These are phyloP conservation scores for Blastobotrys terrestris DNA, from an alignment of 805 yeast genomes.

Conservation along the genomic window DNA sequence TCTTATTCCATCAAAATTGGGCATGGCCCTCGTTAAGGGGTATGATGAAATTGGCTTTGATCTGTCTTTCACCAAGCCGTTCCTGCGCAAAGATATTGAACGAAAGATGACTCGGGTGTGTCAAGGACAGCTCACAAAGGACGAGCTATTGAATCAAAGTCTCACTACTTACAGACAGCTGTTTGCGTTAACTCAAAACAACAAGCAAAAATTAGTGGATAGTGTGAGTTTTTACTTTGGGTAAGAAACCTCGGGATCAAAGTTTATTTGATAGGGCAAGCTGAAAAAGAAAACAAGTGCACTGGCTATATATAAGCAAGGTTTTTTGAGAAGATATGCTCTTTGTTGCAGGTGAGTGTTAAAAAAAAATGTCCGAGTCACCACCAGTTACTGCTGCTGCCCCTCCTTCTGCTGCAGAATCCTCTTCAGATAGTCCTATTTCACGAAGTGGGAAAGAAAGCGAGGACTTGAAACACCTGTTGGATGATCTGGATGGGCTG, in stretches of 20 bases:
- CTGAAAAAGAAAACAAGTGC: too few species aligned
- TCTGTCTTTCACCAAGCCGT: conserved; percentile 79
- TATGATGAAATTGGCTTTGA: conserved; percentile 76
- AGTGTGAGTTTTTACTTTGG: too few species aligned
- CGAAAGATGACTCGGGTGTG: conserved; percentile 59
- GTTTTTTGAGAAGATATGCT: too few species aligned
- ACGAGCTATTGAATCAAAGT: conserved; percentile 50
- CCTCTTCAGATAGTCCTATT: too few species aligned
- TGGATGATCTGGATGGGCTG: conserved; percentile 1
- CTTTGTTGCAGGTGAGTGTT: too few species aligned
- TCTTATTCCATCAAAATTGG: conserved; percentile 75
- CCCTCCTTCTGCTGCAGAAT: too few species aligned
- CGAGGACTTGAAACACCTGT: not conserved
- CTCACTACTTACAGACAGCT: conserved; percentile 56
- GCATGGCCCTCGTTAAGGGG: conserved; percentile 82
- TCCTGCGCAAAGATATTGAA: conserved; percentile 73
- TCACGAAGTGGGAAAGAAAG: too few species aligned
- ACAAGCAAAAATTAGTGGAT: conserved; percentile 31
- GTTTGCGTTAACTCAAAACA: conserved; percentile 42
- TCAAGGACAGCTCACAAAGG: conserved; percentile 50
- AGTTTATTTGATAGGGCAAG: too few species aligned
- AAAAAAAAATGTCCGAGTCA: too few species aligned
- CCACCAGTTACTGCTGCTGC: too few species aligned
- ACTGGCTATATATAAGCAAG: too few species aligned
- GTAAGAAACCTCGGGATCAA: too few species aligned